Evolutionary conservation across 768 basidiomycete genomes (phyloP).

Genomic region (Cystobasidium onofrii): DNA sequence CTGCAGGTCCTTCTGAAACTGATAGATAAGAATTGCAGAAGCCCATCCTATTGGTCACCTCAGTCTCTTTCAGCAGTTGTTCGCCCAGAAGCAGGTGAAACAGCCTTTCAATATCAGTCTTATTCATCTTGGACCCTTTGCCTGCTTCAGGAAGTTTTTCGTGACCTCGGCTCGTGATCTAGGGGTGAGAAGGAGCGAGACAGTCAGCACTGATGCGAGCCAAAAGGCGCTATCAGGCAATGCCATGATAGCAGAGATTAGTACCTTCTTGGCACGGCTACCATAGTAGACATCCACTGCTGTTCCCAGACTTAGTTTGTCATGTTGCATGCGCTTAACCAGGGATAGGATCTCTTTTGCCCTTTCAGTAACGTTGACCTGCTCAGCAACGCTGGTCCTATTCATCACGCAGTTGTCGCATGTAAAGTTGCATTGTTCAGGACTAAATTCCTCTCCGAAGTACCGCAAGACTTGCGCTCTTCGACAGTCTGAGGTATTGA

Average conservation of each 20-base stretch:
- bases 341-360: constrained; percentile 57
- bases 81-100: constrained; percentile 55
- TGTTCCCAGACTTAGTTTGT: constrained; percentile 57
- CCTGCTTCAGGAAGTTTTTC: constrained; percentile 54
- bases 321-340: constrained; percentile 49
- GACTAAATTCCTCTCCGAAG: constrained; percentile 74
- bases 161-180: constrained; percentile 51
- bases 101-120: constrained; percentile 59
- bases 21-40: constrained; percentile 42
- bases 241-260: too few relatives aligned
- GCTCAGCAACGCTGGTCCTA: constrained; percentile 49
- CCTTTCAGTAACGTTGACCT: constrained; percentile 56
- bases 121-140: constrained; percentile 51
- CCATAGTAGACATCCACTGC: constrained; percentile 63
- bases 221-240: too few relatives aligned
- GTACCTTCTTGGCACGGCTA: constrained; percentile 49
- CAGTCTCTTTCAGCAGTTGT: constrained; percentile 51
- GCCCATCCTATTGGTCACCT: constrained; percentile 41
- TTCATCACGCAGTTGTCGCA: constrained; percentile 72
- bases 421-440: constrained; percentile 55
- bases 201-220: too few relatives aligned
- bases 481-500: constrained; percentile 74
- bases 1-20: neutral
- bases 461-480: constrained; percentile 78
- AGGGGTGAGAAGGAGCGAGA: constrained; percentile 18